Evolutionary conservation across 2,329 filamentous ascomycete species (phyloP), one percentile per base, ranked within the genome.

Genomic region (Rutstroemia sp.): DNA sequence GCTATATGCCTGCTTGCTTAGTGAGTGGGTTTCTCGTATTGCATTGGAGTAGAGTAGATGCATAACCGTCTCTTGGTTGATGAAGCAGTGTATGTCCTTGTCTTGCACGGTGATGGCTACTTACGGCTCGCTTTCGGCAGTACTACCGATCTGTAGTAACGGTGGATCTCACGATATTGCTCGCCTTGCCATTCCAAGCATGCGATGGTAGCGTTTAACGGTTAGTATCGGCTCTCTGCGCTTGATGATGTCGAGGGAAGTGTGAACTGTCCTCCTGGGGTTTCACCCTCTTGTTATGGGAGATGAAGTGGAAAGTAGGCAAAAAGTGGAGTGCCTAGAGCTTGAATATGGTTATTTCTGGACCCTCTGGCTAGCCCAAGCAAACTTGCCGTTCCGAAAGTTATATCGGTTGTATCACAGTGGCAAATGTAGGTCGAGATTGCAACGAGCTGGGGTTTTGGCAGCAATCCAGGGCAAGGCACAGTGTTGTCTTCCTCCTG

Each of bases 301-400:
- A 2, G 66, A 71, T 47, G 39, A 67, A 7, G 58, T 70, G 2
- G 59, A 68, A 27, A 57, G 57, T 8, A 54, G 68, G 59, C 73
- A 74, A 56, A 60, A 51, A 4, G 66, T 75, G 40, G 61, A 19
- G 19, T 19, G 67, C 2, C 68, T 72, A 55, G 74, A 75, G 57
- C 64, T 75, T n/a, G 72, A 71, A 1, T 70, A 63, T 60, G 72
- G 72, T 2, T 66, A 65, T 8, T 73, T 69, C 61, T 73, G 72
- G 5, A 74, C 70, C 2, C 65, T 73, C 46, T 75, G 71, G 70
- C 65, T 73, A 45, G 69, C 71, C 10, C 60, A 49, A n/a, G 72
- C 23, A 9, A 34, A 17, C 25, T 30, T 23, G 23, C 3, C 23
- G 3, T 14, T 16, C 44, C 5, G 8, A 57, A 17, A 2, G 48